These are phyloP conservation scores for Lachancea dasiensis DNA, from an alignment of 805 yeast genomes.

Conservation along the genomic window DNA sequence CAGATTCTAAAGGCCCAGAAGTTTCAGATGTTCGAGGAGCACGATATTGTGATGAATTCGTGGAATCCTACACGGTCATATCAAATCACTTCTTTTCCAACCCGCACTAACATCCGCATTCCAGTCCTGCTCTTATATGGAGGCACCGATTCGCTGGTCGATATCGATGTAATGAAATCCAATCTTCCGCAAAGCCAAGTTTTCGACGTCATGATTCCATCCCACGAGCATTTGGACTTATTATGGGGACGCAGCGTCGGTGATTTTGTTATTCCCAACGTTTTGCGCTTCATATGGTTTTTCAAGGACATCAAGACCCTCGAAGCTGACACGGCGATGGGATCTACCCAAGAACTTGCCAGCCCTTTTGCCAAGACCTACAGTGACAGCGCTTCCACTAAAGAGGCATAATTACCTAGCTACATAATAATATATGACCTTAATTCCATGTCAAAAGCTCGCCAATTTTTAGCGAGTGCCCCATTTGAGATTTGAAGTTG, in stretches of 20 bases:
- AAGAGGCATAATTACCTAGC: neutral
- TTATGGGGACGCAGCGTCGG: conserved; percentile 77
- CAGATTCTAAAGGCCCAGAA: conserved; percentile 72
- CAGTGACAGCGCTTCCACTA: conserved; percentile 4
- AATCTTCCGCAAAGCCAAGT: conserved; percentile 55
- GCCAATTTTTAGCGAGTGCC: no score
- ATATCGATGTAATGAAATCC: conserved; percentile 63
- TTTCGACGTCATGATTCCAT: conserved; percentile 48
- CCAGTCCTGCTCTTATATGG: conserved; percentile 83
- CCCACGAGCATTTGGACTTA: conserved; percentile 87
- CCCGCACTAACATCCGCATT: conserved; percentile 53
- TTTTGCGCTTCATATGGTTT: conserved; percentile 34
- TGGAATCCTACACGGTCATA: conserved; percentile 30
- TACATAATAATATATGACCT: no score
- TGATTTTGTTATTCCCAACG: conserved; percentile 38
- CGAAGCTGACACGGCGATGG: conserved; percentile 6
- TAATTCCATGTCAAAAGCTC: no score
- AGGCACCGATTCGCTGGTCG: conserved; percentile 74
- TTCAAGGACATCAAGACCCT: conserved; percentile 17
- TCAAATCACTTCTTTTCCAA: conserved; percentile 43
- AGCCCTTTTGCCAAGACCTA: conserved; percentile 6
- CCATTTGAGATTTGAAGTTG: no score
- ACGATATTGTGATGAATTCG: conserved; percentile 34
- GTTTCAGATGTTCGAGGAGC: conserved; percentile 88
- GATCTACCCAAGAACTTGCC: conserved; percentile 4